Conservation (phyloP, 139 green algal species). For the Microglena sp. region DNA sequence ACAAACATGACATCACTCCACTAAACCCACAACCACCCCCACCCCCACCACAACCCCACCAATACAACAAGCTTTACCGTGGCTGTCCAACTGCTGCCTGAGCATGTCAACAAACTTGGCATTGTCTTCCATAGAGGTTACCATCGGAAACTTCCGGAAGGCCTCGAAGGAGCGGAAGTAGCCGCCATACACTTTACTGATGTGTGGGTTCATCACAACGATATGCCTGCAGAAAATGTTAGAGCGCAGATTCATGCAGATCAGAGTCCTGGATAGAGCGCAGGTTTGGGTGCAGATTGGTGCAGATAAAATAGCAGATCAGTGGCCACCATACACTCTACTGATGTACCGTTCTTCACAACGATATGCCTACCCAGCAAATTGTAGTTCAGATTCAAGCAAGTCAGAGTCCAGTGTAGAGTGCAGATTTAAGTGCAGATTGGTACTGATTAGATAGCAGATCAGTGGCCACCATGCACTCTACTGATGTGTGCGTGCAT, state of each 20-base stretch:
- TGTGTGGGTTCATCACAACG: slow-evolving; percentile 85
- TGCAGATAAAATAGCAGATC: neutral
- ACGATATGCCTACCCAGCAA: slow-evolving; percentile 15
- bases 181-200: slow-evolving; percentile 69
- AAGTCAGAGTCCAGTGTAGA: no score
- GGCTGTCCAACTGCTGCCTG: slow-evolving; percentile 70
- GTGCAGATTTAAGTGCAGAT: neutral
- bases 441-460: neutral
- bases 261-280: no score
- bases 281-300: neutral
- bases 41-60: no score
- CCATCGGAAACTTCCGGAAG: slow-evolving; percentile 29
- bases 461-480: neutral
- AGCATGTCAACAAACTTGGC: slow-evolving; percentile 59
- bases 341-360: neutral
- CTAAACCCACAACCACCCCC: slow-evolving; percentile 11
- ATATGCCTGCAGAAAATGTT: slow-evolving; percentile 56
- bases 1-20: neutral
- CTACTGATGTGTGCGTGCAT: neutral
- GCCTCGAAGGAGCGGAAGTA: slow-evolving; percentile 71
- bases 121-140: slow-evolving; percentile 57
- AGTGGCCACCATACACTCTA: neutral
- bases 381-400: no score
- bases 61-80: no score
- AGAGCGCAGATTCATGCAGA: no score